Percentiles rank a stretch among this genome's conserved stretches.
phyloP scores from a whole-genome alignment of 2,329 filamentous ascomycete species.

The Aaosphaeria pasadenensis region DNA sequence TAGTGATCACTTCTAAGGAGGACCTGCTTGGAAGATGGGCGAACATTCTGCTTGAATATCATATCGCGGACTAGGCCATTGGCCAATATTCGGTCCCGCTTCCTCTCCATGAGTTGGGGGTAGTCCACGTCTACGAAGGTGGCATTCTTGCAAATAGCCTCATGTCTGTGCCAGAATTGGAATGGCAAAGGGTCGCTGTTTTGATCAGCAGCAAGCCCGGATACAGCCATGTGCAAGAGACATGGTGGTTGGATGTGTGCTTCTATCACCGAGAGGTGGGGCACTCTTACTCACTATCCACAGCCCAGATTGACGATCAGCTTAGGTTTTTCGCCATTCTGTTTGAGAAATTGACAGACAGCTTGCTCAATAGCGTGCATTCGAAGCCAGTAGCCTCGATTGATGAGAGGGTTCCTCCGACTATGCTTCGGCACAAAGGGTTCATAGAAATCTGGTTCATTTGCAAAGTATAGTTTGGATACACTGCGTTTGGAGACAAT shows the following conservation, averaged over 20 bases:
- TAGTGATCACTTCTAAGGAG: slow-evolving; percentile 62
- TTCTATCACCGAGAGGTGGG: background rate
- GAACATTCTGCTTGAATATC: slow-evolving; percentile 23
- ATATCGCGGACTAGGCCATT: slow-evolving; percentile 45
- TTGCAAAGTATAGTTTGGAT: slow-evolving; percentile 77
- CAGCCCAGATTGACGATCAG: slow-evolving; percentile 82
- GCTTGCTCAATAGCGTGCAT: slow-evolving; percentile 77
- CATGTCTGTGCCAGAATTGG: slow-evolving; percentile 70
- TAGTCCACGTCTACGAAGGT: slow-evolving; percentile 86
- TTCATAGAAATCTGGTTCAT: slow-evolving; percentile 79
- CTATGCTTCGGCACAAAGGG: slow-evolving; percentile 85
- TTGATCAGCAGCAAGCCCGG: background rate
- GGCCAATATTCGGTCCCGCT: slow-evolving; percentile 64
- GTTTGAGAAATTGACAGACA: slow-evolving; percentile 69
- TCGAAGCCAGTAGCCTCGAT: slow-evolving; percentile 83
- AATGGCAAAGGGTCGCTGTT: slow-evolving; percentile 83
- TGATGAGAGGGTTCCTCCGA: slow-evolving; percentile 81
- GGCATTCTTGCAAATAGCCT: slow-evolving; percentile 54
- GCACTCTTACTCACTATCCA: slow-evolving; percentile 69
- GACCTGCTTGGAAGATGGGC: slow-evolving; percentile 23
- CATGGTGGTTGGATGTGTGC: no score
- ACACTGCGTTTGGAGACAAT: slow-evolving; percentile 92
- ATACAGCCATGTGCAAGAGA: no score
- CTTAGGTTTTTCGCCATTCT: slow-evolving; percentile 57
- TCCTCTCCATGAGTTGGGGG: slow-evolving; percentile 72